Evolutionary conservation across 306 rosid genomes (phyloP), one percentile per base, ranked within the genome.

Genomic region (Dryas alaskensis): DNA sequence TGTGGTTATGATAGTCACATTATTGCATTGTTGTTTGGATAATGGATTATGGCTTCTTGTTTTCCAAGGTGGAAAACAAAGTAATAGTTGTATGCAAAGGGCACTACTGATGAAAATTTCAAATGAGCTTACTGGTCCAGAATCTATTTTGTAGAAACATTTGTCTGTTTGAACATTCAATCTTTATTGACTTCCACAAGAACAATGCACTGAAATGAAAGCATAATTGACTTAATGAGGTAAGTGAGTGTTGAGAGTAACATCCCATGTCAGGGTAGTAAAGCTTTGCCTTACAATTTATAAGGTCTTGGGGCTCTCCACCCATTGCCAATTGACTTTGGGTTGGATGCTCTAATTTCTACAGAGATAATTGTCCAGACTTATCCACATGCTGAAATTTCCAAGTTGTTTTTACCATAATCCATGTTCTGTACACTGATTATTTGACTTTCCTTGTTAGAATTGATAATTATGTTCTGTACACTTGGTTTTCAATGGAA

Each of bases 51-150:
- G 31, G 7, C 5, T 52, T 78, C 3, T 52, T 78, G 57, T 17
- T 57, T 70, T 76, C 68, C 43, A 25, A 61, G 13, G 77, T n/a
- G 13, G 11, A 63, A 63, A 22, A 22, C 22, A 22, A 70, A 51
- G 25, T 8, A 37, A 42, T 7, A 46, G 51, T 39, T 65, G 69
- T 45, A 9, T 19, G 16, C 14, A 45, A 63, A 59, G 4, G 52
- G 67, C 67, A 45, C 42, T 19, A 1, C 40, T 10, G 14, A 45
- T 8, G 8, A 48, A 64, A n/a, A 70, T 25, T 10, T 44, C 51
- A 37, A 37, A 52, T 3, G 67, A 16, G 14, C 43, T 55, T 58
- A 43, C n/a, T 73, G 27, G 25, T 48, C 48, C 40, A 39, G 66
- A 16, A 39, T 63, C 25, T 68, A 25, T 22, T 68, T 68, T 13